Conservation (phyloP, 2,329 filamentous ascomycete genomes). For the Dryadomyces quercus-mongolicae region DNA sequence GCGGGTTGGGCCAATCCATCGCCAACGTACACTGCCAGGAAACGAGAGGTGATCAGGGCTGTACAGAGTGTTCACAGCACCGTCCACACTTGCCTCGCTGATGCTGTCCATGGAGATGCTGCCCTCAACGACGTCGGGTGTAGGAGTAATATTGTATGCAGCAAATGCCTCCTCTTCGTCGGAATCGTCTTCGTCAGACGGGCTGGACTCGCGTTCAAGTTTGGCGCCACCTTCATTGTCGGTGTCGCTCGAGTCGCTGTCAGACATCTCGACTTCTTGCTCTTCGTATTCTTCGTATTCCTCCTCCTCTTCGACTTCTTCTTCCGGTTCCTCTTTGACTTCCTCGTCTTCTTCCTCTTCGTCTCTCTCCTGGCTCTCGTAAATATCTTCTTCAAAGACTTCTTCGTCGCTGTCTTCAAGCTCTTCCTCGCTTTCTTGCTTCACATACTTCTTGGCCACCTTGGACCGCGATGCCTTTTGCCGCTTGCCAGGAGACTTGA, state of each 20-base stretch:
- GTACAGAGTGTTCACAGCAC: too few relatives aligned
- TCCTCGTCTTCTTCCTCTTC: constrained; percentile 3
- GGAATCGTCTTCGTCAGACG: too few relatives aligned
- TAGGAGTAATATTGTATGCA: too few relatives aligned
- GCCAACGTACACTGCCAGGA: too few relatives aligned
- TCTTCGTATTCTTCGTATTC: neutral
- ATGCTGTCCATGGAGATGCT: too few relatives aligned
- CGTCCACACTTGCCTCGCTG: too few relatives aligned
- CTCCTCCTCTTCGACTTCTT: neutral
- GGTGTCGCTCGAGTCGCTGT: neutral
- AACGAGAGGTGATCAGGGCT: too few relatives aligned
- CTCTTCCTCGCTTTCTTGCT: constrained; percentile 1
- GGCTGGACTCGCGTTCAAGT: too few relatives aligned
- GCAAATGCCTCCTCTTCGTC: too few relatives aligned
- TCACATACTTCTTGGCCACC: neutral
- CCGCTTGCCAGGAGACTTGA: neutral
- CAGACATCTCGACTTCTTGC: neutral
- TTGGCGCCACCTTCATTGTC: too few relatives aligned
- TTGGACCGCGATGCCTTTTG: constrained; percentile 2
- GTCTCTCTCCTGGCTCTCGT: constrained; percentile 2
- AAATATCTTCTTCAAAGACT: neutral
- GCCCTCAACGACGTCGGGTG: too few relatives aligned
- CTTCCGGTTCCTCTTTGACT: neutral
- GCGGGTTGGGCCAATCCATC: too few relatives aligned
- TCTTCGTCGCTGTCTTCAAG: constrained; percentile 2